Evolutionary conservation across 768 basidiomycete genomes (phyloP), one percentile per base, ranked within the genome.

Genomic region (Naganishia onofrii): DNA sequence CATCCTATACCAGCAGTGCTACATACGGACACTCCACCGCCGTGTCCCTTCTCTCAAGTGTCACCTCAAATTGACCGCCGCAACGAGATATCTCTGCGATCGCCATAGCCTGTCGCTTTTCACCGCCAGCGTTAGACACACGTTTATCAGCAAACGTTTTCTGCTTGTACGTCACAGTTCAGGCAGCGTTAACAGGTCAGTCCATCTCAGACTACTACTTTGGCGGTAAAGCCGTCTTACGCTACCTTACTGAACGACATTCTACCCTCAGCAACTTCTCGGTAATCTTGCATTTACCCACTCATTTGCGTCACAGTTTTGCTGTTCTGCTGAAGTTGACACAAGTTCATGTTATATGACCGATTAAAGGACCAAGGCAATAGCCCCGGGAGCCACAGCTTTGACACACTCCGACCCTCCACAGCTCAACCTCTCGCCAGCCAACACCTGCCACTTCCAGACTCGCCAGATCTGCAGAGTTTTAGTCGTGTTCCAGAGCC

Each of bases 281-380:
- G n/a, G 48, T 51, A 51, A 51, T 26, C 48, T 51, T 26, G 48
- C 48, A 13, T n/a, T 23, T 51, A 26, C 48, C 48, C 48, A n/a
- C 12, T 51, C 48, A n/a, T n/a, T 51, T 51, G 48, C 48, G 48
- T 51, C 48, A 51, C 48, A 51, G 23, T 51, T 51, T 12, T n/a
- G n/a, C 42, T 51, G 23, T 51, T n/a, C 48, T n/a, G 38, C 60
- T 55, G 3, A 55, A 55, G 42, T 23, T 12, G 19, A 26, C 60
- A 28, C 60, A 63, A 63, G 60, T 63, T 63, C 42, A 63, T 63
- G 60, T 63, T 63, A 31, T 34, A 63, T 63, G 60, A 63, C 60
- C 60, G 38, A 42, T 44, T 63, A 63, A 63, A 44, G 60, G 36
- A 63, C 36, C 21, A 42, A 63, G 60, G 60, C 60, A 42, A 63